Evolutionary conservation across 805 yeast species (phyloP).

Genomic region (Yamadazyma akitaensis): DNA sequence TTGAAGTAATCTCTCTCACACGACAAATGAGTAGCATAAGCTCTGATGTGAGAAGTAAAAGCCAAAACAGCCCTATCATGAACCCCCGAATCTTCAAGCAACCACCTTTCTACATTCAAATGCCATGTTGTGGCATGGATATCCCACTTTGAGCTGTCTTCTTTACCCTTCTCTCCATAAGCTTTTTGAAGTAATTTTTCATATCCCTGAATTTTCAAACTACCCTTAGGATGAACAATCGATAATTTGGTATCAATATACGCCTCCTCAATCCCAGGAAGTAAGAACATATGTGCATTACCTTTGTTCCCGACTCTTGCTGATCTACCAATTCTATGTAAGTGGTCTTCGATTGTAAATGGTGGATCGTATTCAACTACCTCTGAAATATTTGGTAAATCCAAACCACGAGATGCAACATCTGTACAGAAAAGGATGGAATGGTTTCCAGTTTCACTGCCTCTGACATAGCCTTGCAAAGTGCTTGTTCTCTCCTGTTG

Average conservation of each 20-base stretch:
- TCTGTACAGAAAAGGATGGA: slow-evolving; percentile 88
- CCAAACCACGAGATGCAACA: slow-evolving; percentile 96
- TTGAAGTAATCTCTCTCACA: slow-evolving; percentile 78
- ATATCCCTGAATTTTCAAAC: slow-evolving; percentile 32
- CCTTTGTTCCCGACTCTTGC: slow-evolving; percentile 96
- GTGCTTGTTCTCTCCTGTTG: slow-evolving; percentile 84
- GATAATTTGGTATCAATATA: slow-evolving; percentile 56
- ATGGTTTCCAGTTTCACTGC: slow-evolving; percentile 41
- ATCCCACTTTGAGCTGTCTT: slow-evolving; percentile 68
- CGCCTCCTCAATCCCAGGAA: slow-evolving; percentile 89
- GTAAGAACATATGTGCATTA: slow-evolving; percentile 67
- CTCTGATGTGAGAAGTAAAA: slow-evolving; percentile 85
- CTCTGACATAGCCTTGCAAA: slow-evolving; percentile 51
- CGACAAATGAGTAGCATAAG: slow-evolving; percentile 91
- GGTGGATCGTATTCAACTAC: slow-evolving; percentile 96
- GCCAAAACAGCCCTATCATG: slow-evolving; percentile 73
- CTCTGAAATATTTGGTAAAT: slow-evolving; percentile 78
- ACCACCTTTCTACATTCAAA: slow-evolving; percentile 82
- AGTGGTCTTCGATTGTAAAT: slow-evolving; percentile 87
- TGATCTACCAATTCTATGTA: slow-evolving; percentile 95
- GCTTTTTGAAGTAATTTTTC: slow-evolving; percentile 31
- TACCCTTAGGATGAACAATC: slow-evolving; percentile 38
- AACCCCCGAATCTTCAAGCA: slow-evolving; percentile 61
- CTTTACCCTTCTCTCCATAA: slow-evolving; percentile 33
- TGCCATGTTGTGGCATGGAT: slow-evolving; percentile 96